Evolutionary conservation across 116 monocot genomes (phyloP), one percentile per base, ranked within the genome.

Genomic region (Cymodocea nodosa): DNA sequence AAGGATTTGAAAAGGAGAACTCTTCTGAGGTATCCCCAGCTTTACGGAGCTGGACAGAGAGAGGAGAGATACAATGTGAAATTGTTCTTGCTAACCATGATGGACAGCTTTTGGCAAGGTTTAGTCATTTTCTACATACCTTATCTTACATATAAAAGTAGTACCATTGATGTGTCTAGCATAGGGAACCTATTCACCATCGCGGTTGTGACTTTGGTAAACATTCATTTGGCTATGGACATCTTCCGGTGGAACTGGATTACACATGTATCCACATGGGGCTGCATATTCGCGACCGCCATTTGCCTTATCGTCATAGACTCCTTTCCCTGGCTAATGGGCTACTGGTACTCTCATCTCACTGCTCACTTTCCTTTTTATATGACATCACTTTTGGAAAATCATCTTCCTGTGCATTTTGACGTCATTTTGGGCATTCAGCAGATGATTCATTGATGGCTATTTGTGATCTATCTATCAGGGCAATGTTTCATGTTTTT

Each of bases 211-310:
- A 83, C 87, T 22, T 64, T 90, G 68, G 95, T 95, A 15, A 95
- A 95, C 65, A 36, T 95, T 73, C 87, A 90, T 71, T 66, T 95
- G 57, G 85, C 76, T 24, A 77, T 95, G 79, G 95, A 95, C 63
- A 76, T 95, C 16, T 78, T 87, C 36, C 57, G 87, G 64, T 95
- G 95, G 95, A 81, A 85, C 61, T 95, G 87, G 95, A 70, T 95
- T 23, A 74, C 87, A 16, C 95, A 95, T 69, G 76, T 65, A 4
- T 63, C 83, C 1, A 73, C 87, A 24, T 95, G 95, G 95, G 95
- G 90, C 13, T 85, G 85, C 68, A 87, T 85, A 35, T 68, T 73
- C 60, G 95, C 87, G 12, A 90, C 95, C 15, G 51, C 58, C 66
- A 82, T 95, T 72, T 90, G 87, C 48, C 66, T 95, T 70, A 75